These are phyloP conservation scores for Yarrowia sp. DNA, from an alignment of 805 yeast genomes.

Conservation along the genomic window DNA sequence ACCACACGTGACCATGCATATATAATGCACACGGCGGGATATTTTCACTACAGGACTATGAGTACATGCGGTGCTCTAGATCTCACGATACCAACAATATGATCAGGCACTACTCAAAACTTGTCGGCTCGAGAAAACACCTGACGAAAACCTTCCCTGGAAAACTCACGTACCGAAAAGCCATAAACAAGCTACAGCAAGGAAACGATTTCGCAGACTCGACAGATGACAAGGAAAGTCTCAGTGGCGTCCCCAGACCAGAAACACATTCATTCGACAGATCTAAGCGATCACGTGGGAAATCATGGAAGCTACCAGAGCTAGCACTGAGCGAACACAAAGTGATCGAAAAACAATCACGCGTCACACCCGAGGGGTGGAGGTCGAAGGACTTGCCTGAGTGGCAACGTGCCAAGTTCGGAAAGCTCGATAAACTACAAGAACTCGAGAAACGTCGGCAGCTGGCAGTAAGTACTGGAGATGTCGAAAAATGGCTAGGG, in stretches of 20 bases:
- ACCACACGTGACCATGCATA: too few relatives aligned
- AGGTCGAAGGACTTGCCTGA: conserved; percentile 19
- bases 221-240: neutral
- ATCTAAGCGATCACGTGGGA: conserved; percentile 20
- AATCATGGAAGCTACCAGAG: conserved; percentile 20
- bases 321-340: neutral
- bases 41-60: too few relatives aligned
- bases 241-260: neutral
- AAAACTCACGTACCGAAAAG: conserved; percentile 1
- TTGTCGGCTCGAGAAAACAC: conserved; percentile 19
- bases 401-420: conserved; percentile 22
- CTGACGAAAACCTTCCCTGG: conserved; percentile 7
- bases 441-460: conserved; percentile 18
- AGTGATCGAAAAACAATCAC: conserved; percentile 1
- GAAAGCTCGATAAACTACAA: conserved; percentile 7
- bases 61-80: too few relatives aligned
- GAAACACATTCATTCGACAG: neutral
- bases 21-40: too few relatives aligned
- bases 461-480: conserved; percentile 11
- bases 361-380: conserved; percentile 20
- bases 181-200: conserved; percentile 2
- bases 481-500: conserved; percentile 21
- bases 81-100: too few relatives aligned
- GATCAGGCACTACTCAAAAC: conserved; percentile 19
- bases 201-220: neutral